Evolutionary conservation across 2,329 filamentous ascomycete genomes (phyloP).

Genomic region (Colletotrichum scovillei): DNA sequence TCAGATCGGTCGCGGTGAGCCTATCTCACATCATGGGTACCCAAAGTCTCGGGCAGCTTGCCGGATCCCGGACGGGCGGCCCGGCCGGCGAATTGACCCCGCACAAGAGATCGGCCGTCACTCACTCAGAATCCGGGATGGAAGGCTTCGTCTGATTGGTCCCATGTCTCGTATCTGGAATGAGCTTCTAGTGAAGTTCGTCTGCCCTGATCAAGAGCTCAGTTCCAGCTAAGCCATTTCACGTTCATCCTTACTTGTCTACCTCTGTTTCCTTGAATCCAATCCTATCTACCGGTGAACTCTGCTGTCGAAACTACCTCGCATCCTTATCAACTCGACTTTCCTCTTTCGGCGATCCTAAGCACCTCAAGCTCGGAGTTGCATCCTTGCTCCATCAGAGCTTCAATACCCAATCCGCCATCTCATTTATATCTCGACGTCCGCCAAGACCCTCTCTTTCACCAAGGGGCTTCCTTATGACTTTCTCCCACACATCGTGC

Average conservation of each 20-base stretch:
- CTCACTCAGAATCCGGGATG: background rate
- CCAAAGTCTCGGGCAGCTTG: background rate
- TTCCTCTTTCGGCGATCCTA: conserved; percentile 7
- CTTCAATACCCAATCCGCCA: background rate
- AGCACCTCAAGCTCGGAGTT: background rate
- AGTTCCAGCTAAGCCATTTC: background rate
- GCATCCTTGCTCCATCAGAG: conserved; percentile 1
- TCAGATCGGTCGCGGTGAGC: background rate
- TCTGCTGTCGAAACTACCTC: background rate
- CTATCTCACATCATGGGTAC: background rate
- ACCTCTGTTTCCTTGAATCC: background rate
- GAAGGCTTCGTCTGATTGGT: conserved; percentile 3
- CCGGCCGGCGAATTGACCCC: conserved; percentile 15
- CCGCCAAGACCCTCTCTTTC: background rate
- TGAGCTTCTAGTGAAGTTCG: background rate
- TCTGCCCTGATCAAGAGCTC: background rate
- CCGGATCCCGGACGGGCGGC: background rate
- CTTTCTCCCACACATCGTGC: background rate
- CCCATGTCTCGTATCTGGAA: background rate
- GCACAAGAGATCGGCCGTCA: conserved; percentile 26
- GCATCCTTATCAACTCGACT: conserved; percentile 4
- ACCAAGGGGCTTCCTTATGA: background rate
- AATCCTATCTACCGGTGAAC: background rate
- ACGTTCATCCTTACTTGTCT: background rate
- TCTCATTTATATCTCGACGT: background rate